Conservation (phyloP, 495 filamentous ascomycete genomes). For the Astrothelium macrocarpum region DNA sequence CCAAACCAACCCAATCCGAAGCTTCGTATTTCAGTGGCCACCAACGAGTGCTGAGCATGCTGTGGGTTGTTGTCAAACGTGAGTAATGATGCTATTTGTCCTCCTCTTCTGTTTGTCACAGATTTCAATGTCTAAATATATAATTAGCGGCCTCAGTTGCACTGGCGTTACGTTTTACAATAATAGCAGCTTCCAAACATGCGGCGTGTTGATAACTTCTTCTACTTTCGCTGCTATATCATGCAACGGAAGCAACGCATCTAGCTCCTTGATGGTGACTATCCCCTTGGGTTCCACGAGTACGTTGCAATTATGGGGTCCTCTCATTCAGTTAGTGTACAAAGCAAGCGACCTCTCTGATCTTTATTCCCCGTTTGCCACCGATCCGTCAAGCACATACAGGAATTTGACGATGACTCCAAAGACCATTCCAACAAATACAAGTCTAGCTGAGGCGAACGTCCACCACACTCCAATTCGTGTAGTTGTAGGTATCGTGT, state of each 20-base stretch:
- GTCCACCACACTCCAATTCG: background rate
- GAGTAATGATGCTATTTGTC: background rate
- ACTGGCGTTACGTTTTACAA: background rate
- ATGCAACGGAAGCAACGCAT: background rate
- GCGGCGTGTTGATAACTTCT: background rate
- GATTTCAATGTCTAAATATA: background rate
- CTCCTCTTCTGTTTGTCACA: background rate
- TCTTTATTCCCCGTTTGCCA: background rate
- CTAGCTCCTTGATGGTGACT: background rate
- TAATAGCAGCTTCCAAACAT: background rate
- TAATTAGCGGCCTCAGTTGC: background rate
- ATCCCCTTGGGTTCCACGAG: background rate
- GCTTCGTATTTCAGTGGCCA: background rate
- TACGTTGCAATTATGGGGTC: background rate
- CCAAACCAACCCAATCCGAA: too few species aligned
- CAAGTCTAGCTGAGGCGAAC: background rate
- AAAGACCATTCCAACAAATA: background rate
- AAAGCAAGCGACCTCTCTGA: background rate
- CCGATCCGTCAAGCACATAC: background rate
- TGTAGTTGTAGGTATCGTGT: background rate
- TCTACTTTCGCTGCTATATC: background rate
- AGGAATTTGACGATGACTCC: background rate
- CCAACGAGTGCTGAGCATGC: background rate
- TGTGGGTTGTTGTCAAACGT: background rate
- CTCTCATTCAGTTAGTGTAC: background rate